phyloP scores from a whole-genome alignment of 75 land plant species.

The Picea sitchensis region DNA sequence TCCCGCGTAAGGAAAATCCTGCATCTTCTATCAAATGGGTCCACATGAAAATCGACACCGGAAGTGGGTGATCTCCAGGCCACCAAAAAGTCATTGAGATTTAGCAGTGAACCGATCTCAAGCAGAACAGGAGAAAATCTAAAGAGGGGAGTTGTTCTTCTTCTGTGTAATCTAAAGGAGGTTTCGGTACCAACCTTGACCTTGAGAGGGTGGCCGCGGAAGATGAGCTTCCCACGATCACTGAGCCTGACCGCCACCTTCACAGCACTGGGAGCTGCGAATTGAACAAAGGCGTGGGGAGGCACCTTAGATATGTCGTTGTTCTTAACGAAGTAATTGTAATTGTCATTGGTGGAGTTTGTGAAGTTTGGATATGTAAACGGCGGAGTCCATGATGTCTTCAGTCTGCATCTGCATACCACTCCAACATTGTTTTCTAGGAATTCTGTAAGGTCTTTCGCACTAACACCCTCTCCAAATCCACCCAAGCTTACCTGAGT shows the following conservation, averaged over 20 bases:
- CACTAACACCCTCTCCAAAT: conserved; percentile 35
- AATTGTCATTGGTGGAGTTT: not conserved
- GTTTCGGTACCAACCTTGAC: conserved; percentile 45
- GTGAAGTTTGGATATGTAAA: conserved; percentile 41
- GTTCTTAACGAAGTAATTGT: not conserved
- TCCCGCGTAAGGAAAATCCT: conserved; percentile 44
- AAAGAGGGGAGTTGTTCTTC: conserved; percentile 29
- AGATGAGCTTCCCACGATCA: conserved; percentile 27
- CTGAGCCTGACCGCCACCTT: conserved; percentile 43
- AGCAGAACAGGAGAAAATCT: conserved; percentile 49
- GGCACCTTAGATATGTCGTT: conserved; percentile 19
- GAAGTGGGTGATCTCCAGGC: conserved; percentile 63
- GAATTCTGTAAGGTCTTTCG: conserved; percentile 42
- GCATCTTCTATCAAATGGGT: conserved; percentile 53
- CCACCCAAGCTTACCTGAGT: conserved; percentile 81
- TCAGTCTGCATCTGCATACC: conserved; percentile 76
- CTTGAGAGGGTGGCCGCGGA: conserved; percentile 21
- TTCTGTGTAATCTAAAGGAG: conserved; percentile 24
- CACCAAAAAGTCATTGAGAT: conserved; percentile 45
- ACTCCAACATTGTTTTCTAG: conserved; percentile 51
- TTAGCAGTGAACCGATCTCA: conserved; percentile 54
- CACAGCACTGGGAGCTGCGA: conserved; percentile 49
- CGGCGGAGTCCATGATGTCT: conserved; percentile 65
- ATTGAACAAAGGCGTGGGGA: conserved; percentile 94
- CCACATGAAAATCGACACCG: conserved; percentile 62